These are phyloP conservation scores for Trichophyton mentagrophytes DNA, from an alignment of 2,329 filamentous ascomycete genomes.

Conservation along the genomic window DNA sequence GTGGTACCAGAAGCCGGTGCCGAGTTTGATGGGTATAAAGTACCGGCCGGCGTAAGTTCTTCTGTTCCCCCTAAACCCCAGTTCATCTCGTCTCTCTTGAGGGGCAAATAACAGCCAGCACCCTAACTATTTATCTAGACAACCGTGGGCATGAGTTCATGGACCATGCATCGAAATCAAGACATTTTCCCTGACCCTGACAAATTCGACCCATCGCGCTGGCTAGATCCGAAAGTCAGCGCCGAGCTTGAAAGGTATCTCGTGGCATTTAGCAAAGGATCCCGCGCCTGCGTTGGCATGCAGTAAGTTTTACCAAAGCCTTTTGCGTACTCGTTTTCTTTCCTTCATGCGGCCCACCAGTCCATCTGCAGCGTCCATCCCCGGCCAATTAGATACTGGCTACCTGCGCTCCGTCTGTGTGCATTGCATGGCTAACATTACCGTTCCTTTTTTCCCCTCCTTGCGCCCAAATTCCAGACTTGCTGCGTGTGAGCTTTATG, in stretches of 20 bases:
- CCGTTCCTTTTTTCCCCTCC: neutral
- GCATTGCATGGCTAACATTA: neutral
- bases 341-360: neutral
- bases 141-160: slow-evolving; percentile 7
- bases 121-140: slow-evolving; percentile 1
- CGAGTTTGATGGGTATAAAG: slow-evolving; percentile 22
- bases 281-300: slow-evolving; percentile 16
- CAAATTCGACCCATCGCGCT: slow-evolving; percentile 10
- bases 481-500: slow-evolving; percentile 12
- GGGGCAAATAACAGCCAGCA: neutral
- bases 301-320: slow-evolving; percentile 12
- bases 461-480: slow-evolving; percentile 9
- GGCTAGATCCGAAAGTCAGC: slow-evolving; percentile 8
- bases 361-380: neutral
- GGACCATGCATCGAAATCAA: slow-evolving; percentile 10
- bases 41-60: slow-evolving; percentile 20
- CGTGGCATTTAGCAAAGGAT: slow-evolving; percentile 17
- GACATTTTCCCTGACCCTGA: slow-evolving; percentile 9
- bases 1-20: slow-evolving; percentile 22
- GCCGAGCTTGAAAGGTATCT: slow-evolving; percentile 19
- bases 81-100: too few relatives aligned
- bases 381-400: neutral
- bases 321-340: neutral
- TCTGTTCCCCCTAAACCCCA: neutral
- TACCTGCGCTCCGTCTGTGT: neutral